Conservation (phyloP, 2,329 filamentous ascomycete genomes). For the Dactylellina drechsleri region DNA sequence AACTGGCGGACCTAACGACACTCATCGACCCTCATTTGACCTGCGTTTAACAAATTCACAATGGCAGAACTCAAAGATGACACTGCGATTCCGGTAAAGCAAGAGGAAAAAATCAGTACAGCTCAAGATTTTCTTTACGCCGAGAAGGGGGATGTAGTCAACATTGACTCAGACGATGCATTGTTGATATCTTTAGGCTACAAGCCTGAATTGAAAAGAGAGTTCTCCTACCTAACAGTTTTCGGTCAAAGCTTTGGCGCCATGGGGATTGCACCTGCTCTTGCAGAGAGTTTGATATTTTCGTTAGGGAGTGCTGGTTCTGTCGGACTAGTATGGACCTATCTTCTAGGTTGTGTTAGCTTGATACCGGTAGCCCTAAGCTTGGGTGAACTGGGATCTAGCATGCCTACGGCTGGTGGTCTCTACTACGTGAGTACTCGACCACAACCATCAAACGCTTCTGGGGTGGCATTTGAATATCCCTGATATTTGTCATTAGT, state of each 20-base stretch:
- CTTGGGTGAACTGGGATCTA: conserved; percentile 59
- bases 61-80: conserved; percentile 3
- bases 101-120: conserved; percentile 1
- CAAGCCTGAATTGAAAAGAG: conserved; percentile 59
- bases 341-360: conserved; percentile 58
- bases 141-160: conserved; percentile 17
- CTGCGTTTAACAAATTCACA: neutral
- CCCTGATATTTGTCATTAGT: conserved; percentile 32
- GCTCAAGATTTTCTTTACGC: neutral
- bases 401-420: conserved; percentile 60
- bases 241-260: conserved; percentile 60
- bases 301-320: conserved; percentile 59
- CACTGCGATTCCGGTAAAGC: neutral
- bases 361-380: conserved; percentile 59
- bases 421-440: conserved; percentile 58
- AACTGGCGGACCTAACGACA: neutral
- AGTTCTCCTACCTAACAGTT: conserved; percentile 60
- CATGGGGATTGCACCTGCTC: conserved; percentile 60
- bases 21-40: neutral
- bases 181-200: conserved; percentile 59
- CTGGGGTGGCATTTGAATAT: neutral
- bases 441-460: neutral
- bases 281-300: conserved; percentile 60
- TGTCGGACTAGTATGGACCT: conserved; percentile 60
- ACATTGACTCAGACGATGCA: conserved; percentile 57